These are phyloP conservation scores for Crucihimalaya himalaica DNA, from an alignment of 345 rosid species.

Conservation along the genomic window DNA sequence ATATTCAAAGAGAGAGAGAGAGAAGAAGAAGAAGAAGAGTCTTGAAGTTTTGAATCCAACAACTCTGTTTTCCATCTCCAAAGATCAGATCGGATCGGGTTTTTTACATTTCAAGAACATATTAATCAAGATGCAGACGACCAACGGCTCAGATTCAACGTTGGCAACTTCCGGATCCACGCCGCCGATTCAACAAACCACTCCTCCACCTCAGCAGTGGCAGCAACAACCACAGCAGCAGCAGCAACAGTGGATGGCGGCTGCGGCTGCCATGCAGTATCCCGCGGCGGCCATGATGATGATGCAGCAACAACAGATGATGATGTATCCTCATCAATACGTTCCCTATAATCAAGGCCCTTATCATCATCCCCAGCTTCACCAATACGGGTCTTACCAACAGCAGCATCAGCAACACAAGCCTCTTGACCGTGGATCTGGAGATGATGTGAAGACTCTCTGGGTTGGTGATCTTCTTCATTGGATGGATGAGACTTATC, in stretches of 20 bases:
- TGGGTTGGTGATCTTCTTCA: slow-evolving; percentile 90
- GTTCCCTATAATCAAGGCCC: slow-evolving; percentile 33
- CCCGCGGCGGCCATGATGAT: slow-evolving; percentile 89
- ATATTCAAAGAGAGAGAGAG: neutral
- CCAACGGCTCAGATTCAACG: slow-evolving; percentile 48
- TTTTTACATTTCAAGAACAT: neutral
- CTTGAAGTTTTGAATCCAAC: neutral
- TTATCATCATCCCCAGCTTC: slow-evolving; percentile 41
- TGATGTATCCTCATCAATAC: slow-evolving; percentile 88
- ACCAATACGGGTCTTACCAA: slow-evolving; percentile 31
- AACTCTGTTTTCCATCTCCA: neutral
- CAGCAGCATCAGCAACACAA: slow-evolving; percentile 33
- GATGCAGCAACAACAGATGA: slow-evolving; percentile 88
- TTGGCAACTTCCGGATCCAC: slow-evolving; percentile 42
- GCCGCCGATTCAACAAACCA: slow-evolving; percentile 42
- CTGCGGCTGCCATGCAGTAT: slow-evolving; percentile 71
- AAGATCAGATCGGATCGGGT: slow-evolving; percentile 36
- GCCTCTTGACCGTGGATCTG: slow-evolving; percentile 46
- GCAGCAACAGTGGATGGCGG: slow-evolving; percentile 59
- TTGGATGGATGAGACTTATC: slow-evolving; percentile 94
- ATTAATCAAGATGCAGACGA: slow-evolving; percentile 34
- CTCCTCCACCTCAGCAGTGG: slow-evolving; percentile 46
- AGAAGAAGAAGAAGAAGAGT: neutral
- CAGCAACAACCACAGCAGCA: slow-evolving; percentile 35
- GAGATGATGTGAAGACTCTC: slow-evolving; percentile 70